Percentiles rank a stretch among this genome's conserved stretches.
Evolutionary conservation across 2,329 filamentous ascomycete species (phyloP).

Genomic region (Alternaria infectoria): DNA sequence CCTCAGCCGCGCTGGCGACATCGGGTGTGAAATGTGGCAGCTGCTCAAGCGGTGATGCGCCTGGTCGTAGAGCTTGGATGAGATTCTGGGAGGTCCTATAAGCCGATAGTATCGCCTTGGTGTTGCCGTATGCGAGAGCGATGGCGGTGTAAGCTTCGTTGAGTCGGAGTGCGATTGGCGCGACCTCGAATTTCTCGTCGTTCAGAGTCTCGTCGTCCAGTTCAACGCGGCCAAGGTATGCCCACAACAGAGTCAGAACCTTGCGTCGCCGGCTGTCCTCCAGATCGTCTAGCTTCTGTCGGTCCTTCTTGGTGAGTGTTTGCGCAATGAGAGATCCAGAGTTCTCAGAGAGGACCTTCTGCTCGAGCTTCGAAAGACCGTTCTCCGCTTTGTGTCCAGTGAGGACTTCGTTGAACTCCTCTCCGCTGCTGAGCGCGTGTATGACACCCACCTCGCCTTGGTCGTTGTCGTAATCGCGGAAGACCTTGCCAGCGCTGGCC

Average conservation of each 20-base stretch:
- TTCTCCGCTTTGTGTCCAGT: slow-evolving; percentile 79
- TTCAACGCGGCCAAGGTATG: slow-evolving; percentile 88
- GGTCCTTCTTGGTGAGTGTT: slow-evolving; percentile 75
- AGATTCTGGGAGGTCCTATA: slow-evolving; percentile 84
- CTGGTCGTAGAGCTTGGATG: slow-evolving; percentile 86
- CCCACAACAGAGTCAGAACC: slow-evolving; percentile 89
- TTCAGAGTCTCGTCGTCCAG: slow-evolving; percentile 79
- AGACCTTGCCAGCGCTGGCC: slow-evolving; percentile 91
- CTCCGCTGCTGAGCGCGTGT: slow-evolving; percentile 79
- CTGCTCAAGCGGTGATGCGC: slow-evolving; percentile 86
- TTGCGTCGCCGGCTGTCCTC: slow-evolving; percentile 84
- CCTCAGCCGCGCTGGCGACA: slow-evolving; percentile 70
- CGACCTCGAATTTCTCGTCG: slow-evolving; percentile 85
- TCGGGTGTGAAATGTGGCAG: slow-evolving; percentile 81
- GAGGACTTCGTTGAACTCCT: slow-evolving; percentile 80
- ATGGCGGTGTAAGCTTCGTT: slow-evolving; percentile 89
- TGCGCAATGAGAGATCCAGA: slow-evolving; percentile 59
- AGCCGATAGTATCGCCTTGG: slow-evolving; percentile 79
- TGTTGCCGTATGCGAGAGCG: slow-evolving; percentile 83
- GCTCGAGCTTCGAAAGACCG: slow-evolving; percentile 83
- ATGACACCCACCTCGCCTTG: slow-evolving; percentile 82
- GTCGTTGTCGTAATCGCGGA: slow-evolving; percentile 87
- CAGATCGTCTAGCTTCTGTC: slow-evolving; percentile 75
- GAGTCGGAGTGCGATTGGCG: slow-evolving; percentile 82
- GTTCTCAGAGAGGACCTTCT: slow-evolving; percentile 72